phyloP scores from a whole-genome alignment of 2,329 filamentous ascomycete genomes.

The Aspergillus brunneoviolaceus region DNA sequence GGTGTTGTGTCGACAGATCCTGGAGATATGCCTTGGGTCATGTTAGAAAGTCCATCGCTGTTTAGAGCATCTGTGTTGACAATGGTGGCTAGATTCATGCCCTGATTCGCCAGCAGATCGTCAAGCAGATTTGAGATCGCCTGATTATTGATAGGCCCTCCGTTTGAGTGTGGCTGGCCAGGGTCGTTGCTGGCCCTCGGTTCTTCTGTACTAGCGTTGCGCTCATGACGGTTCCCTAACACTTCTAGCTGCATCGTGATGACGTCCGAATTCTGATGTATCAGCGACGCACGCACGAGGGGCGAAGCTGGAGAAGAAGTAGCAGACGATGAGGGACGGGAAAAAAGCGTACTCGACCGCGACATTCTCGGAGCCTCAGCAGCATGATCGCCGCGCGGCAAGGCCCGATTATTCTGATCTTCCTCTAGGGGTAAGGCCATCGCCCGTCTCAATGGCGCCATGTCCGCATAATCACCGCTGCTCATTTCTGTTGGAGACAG shows the following conservation, averaged over 20 bases:
- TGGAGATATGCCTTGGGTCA: slow-evolving; percentile 21
- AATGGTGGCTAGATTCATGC: slow-evolving; percentile 19
- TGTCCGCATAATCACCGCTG: slow-evolving; percentile 31
- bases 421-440: slow-evolving; percentile 18
- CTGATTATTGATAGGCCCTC: slow-evolving; percentile 22
- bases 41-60: slow-evolving; percentile 25
- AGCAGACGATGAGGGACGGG: slow-evolving; percentile 40
- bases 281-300: slow-evolving; percentile 43
- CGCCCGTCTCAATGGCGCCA: slow-evolving; percentile 25
- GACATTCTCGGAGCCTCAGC: slow-evolving; percentile 29
- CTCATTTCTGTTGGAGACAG: slow-evolving; percentile 42
- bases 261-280: slow-evolving; percentile 44
- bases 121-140: slow-evolving; percentile 40
- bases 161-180: slow-evolving; percentile 16
- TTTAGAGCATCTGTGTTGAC: slow-evolving; percentile 20
- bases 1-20: slow-evolving; percentile 14
- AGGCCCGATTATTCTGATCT: background rate
- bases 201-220: slow-evolving; percentile 20
- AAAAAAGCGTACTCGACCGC: slow-evolving; percentile 42
- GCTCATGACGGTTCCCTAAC: slow-evolving; percentile 32
- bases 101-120: slow-evolving; percentile 32
- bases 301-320: slow-evolving; percentile 44
- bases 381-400: slow-evolving; percentile 8
- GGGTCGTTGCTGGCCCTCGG: slow-evolving; percentile 15
- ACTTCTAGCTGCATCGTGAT: slow-evolving; percentile 48